A percentile compares a stretch with the other conserved stretches of the same genome.
These are phyloP conservation scores for Leccinellum luteum DNA, from an alignment of 768 basidiomycete genomes.

Conservation along the genomic window DNA sequence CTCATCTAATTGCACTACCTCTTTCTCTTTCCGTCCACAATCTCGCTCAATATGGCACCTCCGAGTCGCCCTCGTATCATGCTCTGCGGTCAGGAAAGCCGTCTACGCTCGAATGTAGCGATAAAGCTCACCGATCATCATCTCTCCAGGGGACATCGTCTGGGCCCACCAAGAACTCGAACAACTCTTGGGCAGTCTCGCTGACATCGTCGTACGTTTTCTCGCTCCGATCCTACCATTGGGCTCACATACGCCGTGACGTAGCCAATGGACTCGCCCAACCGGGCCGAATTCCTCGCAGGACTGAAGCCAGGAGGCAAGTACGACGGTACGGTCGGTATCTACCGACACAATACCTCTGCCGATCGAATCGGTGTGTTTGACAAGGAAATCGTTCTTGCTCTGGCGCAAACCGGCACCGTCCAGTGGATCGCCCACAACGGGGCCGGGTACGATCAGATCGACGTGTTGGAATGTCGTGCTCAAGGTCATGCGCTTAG, in stretches of 20 bases:
- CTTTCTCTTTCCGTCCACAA: background rate
- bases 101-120: background rate
- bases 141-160: slow-evolving; percentile 55
- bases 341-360: slow-evolving; percentile 77
- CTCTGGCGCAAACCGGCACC: slow-evolving; percentile 49
- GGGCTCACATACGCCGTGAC: background rate
- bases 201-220: slow-evolving; percentile 71
- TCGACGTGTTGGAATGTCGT: slow-evolving; percentile 74
- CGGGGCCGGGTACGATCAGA: slow-evolving; percentile 85
- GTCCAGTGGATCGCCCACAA: slow-evolving; percentile 91
- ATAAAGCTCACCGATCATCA: background rate
- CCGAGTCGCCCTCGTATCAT: slow-evolving; percentile 26
- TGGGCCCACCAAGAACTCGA: slow-evolving; percentile 81
- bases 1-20: background rate
- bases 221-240: background rate
- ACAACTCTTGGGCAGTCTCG: slow-evolving; percentile 59
- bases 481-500: slow-evolving; percentile 48
- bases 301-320: slow-evolving; percentile 64
- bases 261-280: slow-evolving; percentile 54
- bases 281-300: slow-evolving; percentile 66
- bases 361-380: slow-evolving; percentile 67
- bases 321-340: slow-evolving; percentile 68
- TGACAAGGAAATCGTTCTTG: slow-evolving; percentile 73
- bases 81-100: slow-evolving; percentile 31
- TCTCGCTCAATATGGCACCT: background rate